Conservation (phyloP, 768 basidiomycete species). For the Kwoniella pini region DNA sequence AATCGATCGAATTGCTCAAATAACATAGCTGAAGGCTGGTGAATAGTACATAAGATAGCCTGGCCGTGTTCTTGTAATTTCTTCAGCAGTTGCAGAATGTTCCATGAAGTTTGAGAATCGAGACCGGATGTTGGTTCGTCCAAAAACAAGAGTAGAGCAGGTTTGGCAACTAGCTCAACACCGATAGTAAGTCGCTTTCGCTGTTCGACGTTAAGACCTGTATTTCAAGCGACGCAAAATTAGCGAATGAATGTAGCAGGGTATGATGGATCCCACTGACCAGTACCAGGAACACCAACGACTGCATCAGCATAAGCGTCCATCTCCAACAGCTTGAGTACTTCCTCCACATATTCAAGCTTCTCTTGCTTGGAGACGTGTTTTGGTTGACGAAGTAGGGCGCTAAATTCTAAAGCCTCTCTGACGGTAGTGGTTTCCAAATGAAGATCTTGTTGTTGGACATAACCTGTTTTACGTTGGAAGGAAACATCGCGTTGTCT, state of each 20-base stretch:
- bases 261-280: slow-evolving; percentile 38
- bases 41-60: slow-evolving; percentile 57
- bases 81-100: slow-evolving; percentile 62
- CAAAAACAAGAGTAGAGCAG: slow-evolving; percentile 57
- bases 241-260: neutral
- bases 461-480: slow-evolving; percentile 58
- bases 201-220: slow-evolving; percentile 52
- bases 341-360: slow-evolving; percentile 56
- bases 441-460: slow-evolving; percentile 57
- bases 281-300: slow-evolving; percentile 54
- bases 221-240: neutral
- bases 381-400: slow-evolving; percentile 56
- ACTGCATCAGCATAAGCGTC: slow-evolving; percentile 51
- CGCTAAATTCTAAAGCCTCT: slow-evolving; percentile 57
- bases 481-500: slow-evolving; percentile 55
- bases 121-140: slow-evolving; percentile 60
- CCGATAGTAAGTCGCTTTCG: slow-evolving; percentile 51
- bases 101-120: slow-evolving; percentile 85
- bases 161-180: slow-evolving; percentile 57
- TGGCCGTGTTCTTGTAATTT: slow-evolving; percentile 57
- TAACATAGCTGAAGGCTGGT: slow-evolving; percentile 69
- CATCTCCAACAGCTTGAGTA: slow-evolving; percentile 57
- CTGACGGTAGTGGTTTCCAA: slow-evolving; percentile 56
- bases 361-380: slow-evolving; percentile 54
- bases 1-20: slow-evolving; percentile 77